A percentile compares a stretch with the other conserved stretches of the same genome.
Evolutionary conservation across 2,329 filamentous ascomycete genomes (phyloP).

Genomic region (Thermomyces lanuginosus): DNA sequence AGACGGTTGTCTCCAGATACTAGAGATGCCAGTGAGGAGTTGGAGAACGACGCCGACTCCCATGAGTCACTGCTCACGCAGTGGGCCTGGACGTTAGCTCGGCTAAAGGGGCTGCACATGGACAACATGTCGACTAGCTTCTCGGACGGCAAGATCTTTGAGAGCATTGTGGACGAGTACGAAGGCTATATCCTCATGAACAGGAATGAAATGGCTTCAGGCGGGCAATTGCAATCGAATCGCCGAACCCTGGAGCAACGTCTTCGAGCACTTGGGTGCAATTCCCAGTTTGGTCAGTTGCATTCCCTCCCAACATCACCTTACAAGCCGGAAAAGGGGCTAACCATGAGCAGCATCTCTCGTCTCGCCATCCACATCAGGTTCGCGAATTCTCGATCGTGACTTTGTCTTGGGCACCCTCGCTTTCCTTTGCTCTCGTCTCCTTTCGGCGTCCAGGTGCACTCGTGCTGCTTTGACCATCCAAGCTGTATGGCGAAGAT

Average conservation of each 20-base stretch:
- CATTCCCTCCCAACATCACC: not conserved
- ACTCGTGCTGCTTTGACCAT: constrained; percentile 37
- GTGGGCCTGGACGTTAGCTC: constrained; percentile 40
- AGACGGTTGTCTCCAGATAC: too few species aligned
- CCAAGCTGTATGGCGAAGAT: constrained; percentile 35
- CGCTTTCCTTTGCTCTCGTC: constrained; percentile 42
- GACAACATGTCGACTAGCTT: constrained; percentile 44
- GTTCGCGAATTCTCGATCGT: constrained; percentile 33
- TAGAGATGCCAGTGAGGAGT: too few species aligned
- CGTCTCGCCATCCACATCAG: constrained; percentile 17
- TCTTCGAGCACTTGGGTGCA: constrained; percentile 26
- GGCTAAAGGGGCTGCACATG: constrained; percentile 30
- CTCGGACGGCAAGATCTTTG: constrained; percentile 37
- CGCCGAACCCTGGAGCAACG: constrained; percentile 15
- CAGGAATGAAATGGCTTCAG: not conserved
- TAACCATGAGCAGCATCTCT: constrained; percentile 26
- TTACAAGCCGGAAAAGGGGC: constrained; percentile 1
- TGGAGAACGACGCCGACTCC: constrained; percentile 8
- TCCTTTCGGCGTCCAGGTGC: constrained; percentile 35
- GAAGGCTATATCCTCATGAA: constrained; percentile 23
- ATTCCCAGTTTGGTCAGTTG: constrained; percentile 26
- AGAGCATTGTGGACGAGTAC: constrained; percentile 42
- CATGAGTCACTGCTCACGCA: constrained; percentile 32
- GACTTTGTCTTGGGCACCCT: constrained; percentile 42
- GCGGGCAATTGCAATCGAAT: not conserved